Base-by-base conservation (phyloP, 306 rosid species). In the Mimosa pudica region DNA sequence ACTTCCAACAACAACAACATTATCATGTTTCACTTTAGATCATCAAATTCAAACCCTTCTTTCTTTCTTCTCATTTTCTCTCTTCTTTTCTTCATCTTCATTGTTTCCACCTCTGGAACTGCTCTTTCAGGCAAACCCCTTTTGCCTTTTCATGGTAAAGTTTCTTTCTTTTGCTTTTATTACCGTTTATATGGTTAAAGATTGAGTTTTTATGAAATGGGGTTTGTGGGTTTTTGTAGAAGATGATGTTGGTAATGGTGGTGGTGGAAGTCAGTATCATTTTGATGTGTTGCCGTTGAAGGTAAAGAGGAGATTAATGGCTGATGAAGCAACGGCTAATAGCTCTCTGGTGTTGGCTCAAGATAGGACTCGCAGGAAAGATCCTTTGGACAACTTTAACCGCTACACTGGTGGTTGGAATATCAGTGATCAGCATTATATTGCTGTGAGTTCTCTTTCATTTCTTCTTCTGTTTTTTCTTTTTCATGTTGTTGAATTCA, bases 371-470 rank as follows among this genome's bases (percentile, higher is more conserved):
- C 71, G 70, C 13, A 84, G 99, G 78, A 88, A 74, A 66, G 98
- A 93, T 86, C 97, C 98, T 17, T 72, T 77, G 10, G 81, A 91
- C 38, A 6, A 71, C 54, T 88, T 88, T 16, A 85, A 88, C 38
- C 85, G 41, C 60, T 95, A 95, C 85, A 83, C 71, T 57, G 99
- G 99, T 45, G 99, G 97, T 80, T 95, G 98, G 98, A 91, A 95
- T 65, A 90, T 95, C 83, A 91, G 84, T 80, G 77, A 90, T 70
- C 0, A 30, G 5, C 94, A 95, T 86, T 95, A 95, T 74, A 87
- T 90, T 87, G 89, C 93, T 9, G 99, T 93, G 78, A 89, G 91
- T 85, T 58, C 58, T 38, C 51, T 52, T 57, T 38, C 60, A 17
- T 10, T 69, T 45, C 60, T 44, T 45, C 58, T 17, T 49, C 12